These are phyloP conservation scores for Trypanosomatidae sp. DNA, from an alignment of 208 protist genomes.

Conservation along the genomic window DNA sequence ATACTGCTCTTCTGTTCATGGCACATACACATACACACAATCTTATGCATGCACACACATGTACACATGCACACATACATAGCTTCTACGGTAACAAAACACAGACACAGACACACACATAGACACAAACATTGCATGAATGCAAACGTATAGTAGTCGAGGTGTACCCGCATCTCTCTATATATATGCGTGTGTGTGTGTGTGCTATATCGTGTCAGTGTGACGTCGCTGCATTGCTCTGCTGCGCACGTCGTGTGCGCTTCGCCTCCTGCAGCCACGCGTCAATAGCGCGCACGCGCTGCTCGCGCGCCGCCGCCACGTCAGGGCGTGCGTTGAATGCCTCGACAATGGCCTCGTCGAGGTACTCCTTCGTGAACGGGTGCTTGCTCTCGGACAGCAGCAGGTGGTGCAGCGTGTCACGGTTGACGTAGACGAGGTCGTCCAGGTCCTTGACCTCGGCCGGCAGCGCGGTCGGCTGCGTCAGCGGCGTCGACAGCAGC, in stretches of 20 bases:
- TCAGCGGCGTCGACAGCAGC: slow-evolving; percentile 66
- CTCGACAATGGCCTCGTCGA: slow-evolving; percentile 75
- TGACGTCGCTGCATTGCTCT: slow-evolving; percentile 1
- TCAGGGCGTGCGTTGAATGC: slow-evolving; percentile 67
- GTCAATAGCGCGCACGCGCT: slow-evolving; percentile 36
- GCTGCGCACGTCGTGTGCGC: no score
- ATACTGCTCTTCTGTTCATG: no score
- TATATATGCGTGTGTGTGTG: background rate
- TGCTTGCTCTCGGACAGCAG: slow-evolving; percentile 80
- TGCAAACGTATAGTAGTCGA: background rate
- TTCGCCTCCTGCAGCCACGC: slow-evolving; percentile 39
- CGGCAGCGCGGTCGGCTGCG: slow-evolving; percentile 69
- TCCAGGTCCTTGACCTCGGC: slow-evolving; percentile 62
- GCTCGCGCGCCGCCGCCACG: slow-evolving; percentile 25
- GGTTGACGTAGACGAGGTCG: slow-evolving; percentile 71
- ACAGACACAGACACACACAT: background rate
- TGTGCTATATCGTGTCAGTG: background rate
- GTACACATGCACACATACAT: no score
- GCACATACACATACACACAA: no score
- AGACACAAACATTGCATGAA: background rate
- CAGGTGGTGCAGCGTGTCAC: slow-evolving; percentile 72
- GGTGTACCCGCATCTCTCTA: background rate
- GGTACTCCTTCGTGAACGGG: slow-evolving; percentile 81
- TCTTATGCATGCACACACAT: no score
- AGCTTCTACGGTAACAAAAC: no score